These are phyloP conservation scores for Aspergillus jensenii DNA, from an alignment of 2,329 filamentous ascomycete genomes.

Conservation along the genomic window DNA sequence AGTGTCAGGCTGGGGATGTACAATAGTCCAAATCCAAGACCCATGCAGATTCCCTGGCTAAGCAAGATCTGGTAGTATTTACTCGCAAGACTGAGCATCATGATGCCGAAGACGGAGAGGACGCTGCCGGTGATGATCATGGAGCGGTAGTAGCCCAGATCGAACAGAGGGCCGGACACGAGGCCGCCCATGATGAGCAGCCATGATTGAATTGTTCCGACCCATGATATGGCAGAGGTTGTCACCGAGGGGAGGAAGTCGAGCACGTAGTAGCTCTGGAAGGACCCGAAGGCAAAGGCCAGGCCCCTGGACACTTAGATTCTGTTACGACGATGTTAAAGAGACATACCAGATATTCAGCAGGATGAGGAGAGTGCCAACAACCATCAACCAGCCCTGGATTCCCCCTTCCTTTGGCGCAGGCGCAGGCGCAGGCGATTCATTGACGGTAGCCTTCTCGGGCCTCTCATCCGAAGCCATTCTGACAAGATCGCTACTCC, in stretches of 20 bases:
- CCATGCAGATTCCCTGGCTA: slow-evolving; percentile 48
- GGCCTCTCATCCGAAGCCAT: not conserved
- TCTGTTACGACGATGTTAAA: not conserved
- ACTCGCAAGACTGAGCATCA: slow-evolving; percentile 44
- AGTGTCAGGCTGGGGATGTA: slow-evolving; percentile 27
- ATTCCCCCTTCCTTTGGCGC: slow-evolving; percentile 21
- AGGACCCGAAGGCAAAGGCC: slow-evolving; percentile 49
- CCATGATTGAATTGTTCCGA: slow-evolving; percentile 49
- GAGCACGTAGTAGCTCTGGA: slow-evolving; percentile 50
- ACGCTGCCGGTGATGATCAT: slow-evolving; percentile 44
- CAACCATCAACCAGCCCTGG: slow-evolving; percentile 22
- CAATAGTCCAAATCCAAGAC: slow-evolving; percentile 44
- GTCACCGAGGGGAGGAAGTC: slow-evolving; percentile 33
- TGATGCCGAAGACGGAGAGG: slow-evolving; percentile 40
- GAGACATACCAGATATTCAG: slow-evolving; percentile 22
- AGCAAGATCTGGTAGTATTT: slow-evolving; percentile 50
- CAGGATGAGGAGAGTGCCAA: slow-evolving; percentile 22
- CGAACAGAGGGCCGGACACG: slow-evolving; percentile 51
- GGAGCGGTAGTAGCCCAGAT: slow-evolving; percentile 44
- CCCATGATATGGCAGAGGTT: slow-evolving; percentile 50
- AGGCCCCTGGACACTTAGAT: slow-evolving; percentile 32
- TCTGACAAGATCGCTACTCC: not conserved
- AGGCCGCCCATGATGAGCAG: slow-evolving; percentile 49
- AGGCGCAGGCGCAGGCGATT: not conserved
- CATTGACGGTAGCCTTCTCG: not conserved